phyloP scores from a whole-genome alignment of 164 flowering plant genomes.

The Nelumbo lutea region DNA sequence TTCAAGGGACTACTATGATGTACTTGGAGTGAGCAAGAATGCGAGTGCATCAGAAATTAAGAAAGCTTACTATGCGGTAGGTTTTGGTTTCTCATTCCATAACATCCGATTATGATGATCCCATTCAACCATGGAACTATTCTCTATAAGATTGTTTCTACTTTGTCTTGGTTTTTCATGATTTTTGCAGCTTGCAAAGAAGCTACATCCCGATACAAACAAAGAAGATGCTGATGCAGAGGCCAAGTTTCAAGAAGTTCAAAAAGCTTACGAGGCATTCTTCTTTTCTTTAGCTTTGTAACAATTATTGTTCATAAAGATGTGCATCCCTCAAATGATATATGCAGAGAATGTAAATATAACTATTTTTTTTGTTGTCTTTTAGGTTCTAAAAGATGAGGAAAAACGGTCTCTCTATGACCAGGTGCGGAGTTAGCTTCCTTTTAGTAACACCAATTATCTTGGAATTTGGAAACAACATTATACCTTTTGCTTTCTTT shows the following conservation, averaged over 20 bases:
- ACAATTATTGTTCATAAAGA: too few relatives aligned
- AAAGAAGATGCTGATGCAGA: slow-evolving; percentile 75
- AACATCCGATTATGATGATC: background rate
- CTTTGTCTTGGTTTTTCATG: background rate
- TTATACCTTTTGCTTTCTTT: too few relatives aligned
- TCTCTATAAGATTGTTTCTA: too few relatives aligned
- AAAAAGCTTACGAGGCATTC: slow-evolving; percentile 63
- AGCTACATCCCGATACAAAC: slow-evolving; percentile 74
- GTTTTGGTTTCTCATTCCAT: slow-evolving; percentile 26
- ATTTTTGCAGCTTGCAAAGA: slow-evolving; percentile 55
- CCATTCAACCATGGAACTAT: background rate
- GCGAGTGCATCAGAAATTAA: slow-evolving; percentile 82
- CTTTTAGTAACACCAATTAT: background rate
- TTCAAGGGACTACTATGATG: slow-evolving; percentile 62
- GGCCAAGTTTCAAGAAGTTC: slow-evolving; percentile 66
- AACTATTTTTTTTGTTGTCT: background rate
- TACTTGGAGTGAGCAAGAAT: slow-evolving; percentile 88
- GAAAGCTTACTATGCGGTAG: slow-evolving; percentile 90
- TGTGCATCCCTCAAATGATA: background rate
- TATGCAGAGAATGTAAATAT: background rate
- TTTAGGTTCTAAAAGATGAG: slow-evolving; percentile 68
- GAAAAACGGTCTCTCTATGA: slow-evolving; percentile 57
- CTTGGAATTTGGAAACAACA: background rate
- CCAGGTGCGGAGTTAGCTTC: slow-evolving; percentile 34
- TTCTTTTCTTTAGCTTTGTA: background rate